Base-by-base conservation (phyloP, 495 filamentous ascomycete genomes). In the Penicillium coffeae region DNA sequence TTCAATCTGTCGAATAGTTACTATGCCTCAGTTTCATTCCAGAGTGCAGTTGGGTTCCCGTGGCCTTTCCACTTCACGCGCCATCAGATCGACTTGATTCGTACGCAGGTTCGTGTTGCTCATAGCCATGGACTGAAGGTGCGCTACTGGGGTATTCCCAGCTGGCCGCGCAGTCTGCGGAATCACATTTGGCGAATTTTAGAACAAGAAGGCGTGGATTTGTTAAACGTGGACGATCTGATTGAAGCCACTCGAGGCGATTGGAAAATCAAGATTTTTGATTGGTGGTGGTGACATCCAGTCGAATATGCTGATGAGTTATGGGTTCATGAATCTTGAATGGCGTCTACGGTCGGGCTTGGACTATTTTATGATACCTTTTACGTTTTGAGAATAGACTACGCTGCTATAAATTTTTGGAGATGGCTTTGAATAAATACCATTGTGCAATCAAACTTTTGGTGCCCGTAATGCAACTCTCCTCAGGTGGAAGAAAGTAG, bases 161-260 rank as follows among this genome's bases (percentile, higher is more conserved):
- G 65, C 46, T 94, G 89, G 88, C 88, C 89, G 9, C 65, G 85
- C n/a, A 77, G 80, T 40, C 54, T 85, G 55, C 71, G 89, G 35
- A 86, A 93, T 65, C 74, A 80, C 47, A 67, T 94, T 14, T 94
- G 89, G 89, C 68, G 80, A 39, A 73, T 85, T 3, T 60, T 95
- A n/a, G 72, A 83, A 21, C 66, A 74, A 36, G 87, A 89, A 54
- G 88, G 87, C 0, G 84, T 85, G 4, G 86, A 87, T 60, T 68
- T 90, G 21, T 64, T 94, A 25, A 93, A 90, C 62, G 88, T 85
- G 5, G 89, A 94, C 72, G 87, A 93, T 68, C 62, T 94, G 45
- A 59, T 72, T 15, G 74, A 59, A 27, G 82, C 77, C 7, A 74
- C 77, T 0, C 60, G 55, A 37, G 57, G 64, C 40, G 66, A 76